Conservation (phyloP, 805 yeast genomes). For the Yarrowia sp. region DNA sequence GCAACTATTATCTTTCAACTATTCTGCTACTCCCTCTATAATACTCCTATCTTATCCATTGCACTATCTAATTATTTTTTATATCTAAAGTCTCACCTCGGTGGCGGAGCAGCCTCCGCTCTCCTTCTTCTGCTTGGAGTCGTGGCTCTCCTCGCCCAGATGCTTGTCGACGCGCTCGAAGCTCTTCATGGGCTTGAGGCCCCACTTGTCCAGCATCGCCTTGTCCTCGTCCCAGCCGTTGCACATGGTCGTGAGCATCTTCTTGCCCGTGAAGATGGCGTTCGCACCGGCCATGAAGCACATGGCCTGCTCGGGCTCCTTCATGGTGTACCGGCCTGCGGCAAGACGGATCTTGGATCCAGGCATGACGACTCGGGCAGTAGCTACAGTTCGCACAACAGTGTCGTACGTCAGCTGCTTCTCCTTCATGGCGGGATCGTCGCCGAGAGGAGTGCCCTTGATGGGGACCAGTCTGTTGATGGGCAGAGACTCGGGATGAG, state of each 20-base stretch:
- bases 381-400: constrained; percentile 66
- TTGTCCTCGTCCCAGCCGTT: constrained; percentile 83
- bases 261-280: constrained; percentile 78
- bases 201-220: constrained; percentile 67
- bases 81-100: not conserved
- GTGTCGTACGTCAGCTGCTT: constrained; percentile 52
- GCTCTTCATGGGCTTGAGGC: constrained; percentile 40
- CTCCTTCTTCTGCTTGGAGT: not conserved
- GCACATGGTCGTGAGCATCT: constrained; percentile 79
- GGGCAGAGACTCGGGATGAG: constrained; percentile 83
- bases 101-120: constrained; percentile 13
- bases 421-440: constrained; percentile 40
- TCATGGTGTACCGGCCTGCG: constrained; percentile 81
- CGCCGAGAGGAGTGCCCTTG: constrained; percentile 72
- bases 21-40: too few relatives aligned
- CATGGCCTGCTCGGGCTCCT: constrained; percentile 68
- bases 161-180: constrained; percentile 28
- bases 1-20: too few relatives aligned
- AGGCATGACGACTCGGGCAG: constrained; percentile 77
- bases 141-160: not conserved
- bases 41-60: not conserved
- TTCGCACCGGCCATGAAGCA: constrained; percentile 78
- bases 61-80: not conserved
- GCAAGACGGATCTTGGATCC: constrained; percentile 66
- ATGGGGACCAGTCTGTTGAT: constrained; percentile 76